These are phyloP conservation scores for Globisporangium takayamanum DNA, from an alignment of 352 stramenopile species.

Conservation along the genomic window DNA sequence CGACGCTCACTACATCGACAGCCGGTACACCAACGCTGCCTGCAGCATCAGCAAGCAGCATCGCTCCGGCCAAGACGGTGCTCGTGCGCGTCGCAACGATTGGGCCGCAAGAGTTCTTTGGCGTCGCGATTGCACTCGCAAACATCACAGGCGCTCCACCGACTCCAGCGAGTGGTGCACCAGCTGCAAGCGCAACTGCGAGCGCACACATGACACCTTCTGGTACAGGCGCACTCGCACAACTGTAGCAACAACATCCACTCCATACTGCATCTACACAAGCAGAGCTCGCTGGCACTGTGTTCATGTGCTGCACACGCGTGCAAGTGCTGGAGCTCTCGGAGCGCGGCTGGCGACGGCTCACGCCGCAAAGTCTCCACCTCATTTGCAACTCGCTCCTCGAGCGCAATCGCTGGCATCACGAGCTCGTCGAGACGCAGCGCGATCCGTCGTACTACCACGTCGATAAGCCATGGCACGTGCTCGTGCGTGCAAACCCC, in stretches of 20 bases:
- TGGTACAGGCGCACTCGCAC: background rate
- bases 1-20: background rate
- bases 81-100: slow-evolving; percentile 69
- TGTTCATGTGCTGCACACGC: slow-evolving; percentile 58
- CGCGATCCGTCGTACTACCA: slow-evolving; percentile 28
- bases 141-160: slow-evolving; percentile 15
- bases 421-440: slow-evolving; percentile 26
- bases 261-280: background rate
- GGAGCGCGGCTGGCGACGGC: slow-evolving; percentile 51
- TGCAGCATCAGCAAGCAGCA: background rate
- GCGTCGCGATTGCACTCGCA: slow-evolving; percentile 32
- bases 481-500: slow-evolving; percentile 14
- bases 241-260: background rate
- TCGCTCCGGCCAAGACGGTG: slow-evolving; percentile 14
- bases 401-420: slow-evolving; percentile 56
- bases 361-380: slow-evolving; percentile 34
- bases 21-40: background rate
- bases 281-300: slow-evolving; percentile 26
- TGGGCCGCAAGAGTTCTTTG: slow-evolving; percentile 63
- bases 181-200: background rate
- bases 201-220: background rate
- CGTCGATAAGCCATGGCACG: slow-evolving; percentile 47
- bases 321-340: slow-evolving; percentile 60
- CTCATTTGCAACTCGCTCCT: slow-evolving; percentile 41
- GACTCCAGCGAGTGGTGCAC: background rate